phyloP scores from a whole-genome alignment of 192 early-diverging fungal genomes.

The Coemansia sp. region DNA sequence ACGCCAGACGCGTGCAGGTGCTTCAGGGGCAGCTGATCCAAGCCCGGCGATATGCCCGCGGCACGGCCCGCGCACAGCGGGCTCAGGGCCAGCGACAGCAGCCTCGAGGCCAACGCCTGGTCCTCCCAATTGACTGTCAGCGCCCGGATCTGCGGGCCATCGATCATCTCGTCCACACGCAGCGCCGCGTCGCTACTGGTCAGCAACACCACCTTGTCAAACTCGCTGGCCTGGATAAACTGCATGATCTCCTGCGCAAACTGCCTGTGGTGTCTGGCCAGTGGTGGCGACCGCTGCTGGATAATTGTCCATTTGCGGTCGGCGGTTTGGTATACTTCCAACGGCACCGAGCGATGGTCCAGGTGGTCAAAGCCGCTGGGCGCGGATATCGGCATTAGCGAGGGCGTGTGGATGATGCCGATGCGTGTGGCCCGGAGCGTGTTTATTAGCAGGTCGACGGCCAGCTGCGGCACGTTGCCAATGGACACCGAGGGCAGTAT shows the following conservation, averaged over 20 bases:
- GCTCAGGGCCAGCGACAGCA: constrained; percentile 27
- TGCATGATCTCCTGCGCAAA: constrained; percentile 54
- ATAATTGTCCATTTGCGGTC: constrained; percentile 63
- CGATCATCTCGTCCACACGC: constrained; percentile 60
- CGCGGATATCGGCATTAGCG: constrained; percentile 59
- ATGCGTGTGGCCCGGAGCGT: constrained; percentile 58
- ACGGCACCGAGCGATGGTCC: constrained; percentile 17
- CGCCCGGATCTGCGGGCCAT: constrained; percentile 45
- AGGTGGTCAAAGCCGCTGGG: constrained; percentile 43
- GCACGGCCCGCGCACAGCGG: background rate
- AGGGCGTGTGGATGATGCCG: constrained; percentile 59
- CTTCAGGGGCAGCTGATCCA: constrained; percentile 26
- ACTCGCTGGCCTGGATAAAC: constrained; percentile 54
- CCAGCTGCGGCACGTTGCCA: constrained; percentile 74
- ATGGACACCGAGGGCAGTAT: constrained; percentile 65
- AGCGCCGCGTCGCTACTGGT: constrained; percentile 66
- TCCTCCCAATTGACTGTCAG: constrained; percentile 52
- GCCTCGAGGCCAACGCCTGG: constrained; percentile 18
- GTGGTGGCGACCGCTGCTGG: constrained; percentile 66
- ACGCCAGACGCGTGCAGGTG: constrained; percentile 59
- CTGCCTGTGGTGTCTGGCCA: constrained; percentile 48
- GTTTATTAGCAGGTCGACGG: constrained; percentile 64
- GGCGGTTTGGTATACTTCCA: constrained; percentile 63
- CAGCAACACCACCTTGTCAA: constrained; percentile 58
- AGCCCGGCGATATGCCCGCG: background rate